Evolutionary conservation across 768 basidiomycete genomes (phyloP), one percentile per base, ranked within the genome.

Genomic region (Lentinula sp.): DNA sequence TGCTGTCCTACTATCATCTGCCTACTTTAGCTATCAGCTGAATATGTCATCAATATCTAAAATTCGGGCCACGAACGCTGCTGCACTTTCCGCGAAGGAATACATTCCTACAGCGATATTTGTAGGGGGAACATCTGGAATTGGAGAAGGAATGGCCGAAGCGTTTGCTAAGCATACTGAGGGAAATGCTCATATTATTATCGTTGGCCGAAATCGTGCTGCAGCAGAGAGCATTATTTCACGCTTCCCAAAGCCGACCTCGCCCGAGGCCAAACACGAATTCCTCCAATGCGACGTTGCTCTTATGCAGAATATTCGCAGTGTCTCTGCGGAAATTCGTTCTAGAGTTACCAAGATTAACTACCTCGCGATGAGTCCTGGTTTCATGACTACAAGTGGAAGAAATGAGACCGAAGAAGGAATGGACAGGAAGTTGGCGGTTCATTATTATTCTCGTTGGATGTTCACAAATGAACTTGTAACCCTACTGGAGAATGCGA

Each of bases 171-270:
- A 67, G 18, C 68, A 75, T 65, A 74, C 75, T 4, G 69, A 76
- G 35, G 76, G 76, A 49, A 70, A 75, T 59, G 67, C 73, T 18
- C 74, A 77, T 59, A 76, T 78, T 65, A 69, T 78, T 61, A 62
- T 78, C 61, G 64, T 71, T 34, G 77, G 77, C 2, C 72, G 76
- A 56, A 77, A 76, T 64, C 63, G 69, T 43, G 60, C 56, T 3
- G 74, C 74, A 6, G 77, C 72, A 1, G 67, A 73, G 45, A 46
- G 62, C 8, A 70, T 73, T 64, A 72, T 78, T 63, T 68, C 71
- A 4, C 63, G 62, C 2, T 67, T 77, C 64, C 73, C 72, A 9
- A 67, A 65, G 48, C 64, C 70, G 35, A 46, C 53, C 34, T 18
- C 59, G 15, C 50, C 62, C 45, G 61, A 54, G 46, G 66, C 46